phyloP scores from a whole-genome alignment of 2,329 filamentous ascomycete genomes.

The Colletotrichum karsti region DNA sequence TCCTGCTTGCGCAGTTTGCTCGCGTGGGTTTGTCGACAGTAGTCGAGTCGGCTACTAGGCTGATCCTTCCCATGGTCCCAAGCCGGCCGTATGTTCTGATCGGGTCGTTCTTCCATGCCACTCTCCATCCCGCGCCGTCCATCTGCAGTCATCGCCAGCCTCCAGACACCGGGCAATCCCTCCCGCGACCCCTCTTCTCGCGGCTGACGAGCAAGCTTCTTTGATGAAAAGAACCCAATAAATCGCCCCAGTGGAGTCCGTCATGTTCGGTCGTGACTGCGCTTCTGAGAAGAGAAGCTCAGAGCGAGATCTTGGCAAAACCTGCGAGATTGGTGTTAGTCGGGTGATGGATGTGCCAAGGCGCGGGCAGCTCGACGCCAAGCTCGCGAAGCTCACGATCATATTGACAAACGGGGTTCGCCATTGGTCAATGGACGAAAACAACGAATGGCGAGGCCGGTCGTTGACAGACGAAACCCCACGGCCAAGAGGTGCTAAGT shows the following conservation, averaged over 20 bases:
- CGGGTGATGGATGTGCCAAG: conserved; percentile 26
- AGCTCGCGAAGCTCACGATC: conserved; percentile 26
- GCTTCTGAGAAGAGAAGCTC: neutral
- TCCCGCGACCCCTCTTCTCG: neutral
- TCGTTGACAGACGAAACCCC: neutral
- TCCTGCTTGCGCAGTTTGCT: neutral
- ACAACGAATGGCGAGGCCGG: neutral
- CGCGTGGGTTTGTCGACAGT: conserved; percentile 3
- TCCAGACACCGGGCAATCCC: neutral
- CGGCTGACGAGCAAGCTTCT: conserved; percentile 3
- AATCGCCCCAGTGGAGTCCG: neutral
- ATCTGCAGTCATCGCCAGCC: neutral
- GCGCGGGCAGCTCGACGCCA: conserved; percentile 16
- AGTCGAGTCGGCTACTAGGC: neutral
- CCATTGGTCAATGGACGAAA: neutral
- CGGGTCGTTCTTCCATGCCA: neutral
- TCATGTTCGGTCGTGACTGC: conserved; percentile 12
- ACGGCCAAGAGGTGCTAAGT: conserved; percentile 28
- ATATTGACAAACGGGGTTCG: neutral
- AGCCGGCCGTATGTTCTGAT: neutral
- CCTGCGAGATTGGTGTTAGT: conserved; percentile 17
- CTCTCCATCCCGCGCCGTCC: neutral
- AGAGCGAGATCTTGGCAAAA: neutral
- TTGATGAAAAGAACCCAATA: neutral
- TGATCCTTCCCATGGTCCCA: conserved; percentile 4